Conservation (phyloP, 306 rosid genomes). For the Biancaea sappan region DNA sequence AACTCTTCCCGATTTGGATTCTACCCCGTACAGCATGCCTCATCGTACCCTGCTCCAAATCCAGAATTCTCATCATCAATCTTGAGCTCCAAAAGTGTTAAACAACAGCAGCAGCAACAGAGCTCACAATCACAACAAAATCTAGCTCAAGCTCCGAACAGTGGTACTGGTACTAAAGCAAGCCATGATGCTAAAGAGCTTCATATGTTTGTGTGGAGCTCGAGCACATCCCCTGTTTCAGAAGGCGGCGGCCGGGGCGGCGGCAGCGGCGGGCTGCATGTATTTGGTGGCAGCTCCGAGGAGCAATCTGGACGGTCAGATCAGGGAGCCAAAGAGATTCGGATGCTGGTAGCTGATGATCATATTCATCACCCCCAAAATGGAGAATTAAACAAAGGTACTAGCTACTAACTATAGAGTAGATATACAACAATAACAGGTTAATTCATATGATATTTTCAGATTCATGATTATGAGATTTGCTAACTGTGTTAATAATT, state of each 20-base stretch:
- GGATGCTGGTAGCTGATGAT: slow-evolving; percentile 83
- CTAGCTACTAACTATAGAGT: too few species aligned
- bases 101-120: slow-evolving; percentile 26
- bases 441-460: too few species aligned
- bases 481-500: neutral
- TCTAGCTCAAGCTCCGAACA: slow-evolving; percentile 24
- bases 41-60: slow-evolving; percentile 78
- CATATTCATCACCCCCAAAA: slow-evolving; percentile 64
- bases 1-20: slow-evolving; percentile 64
- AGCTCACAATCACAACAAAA: neutral
- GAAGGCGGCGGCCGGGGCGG: slow-evolving; percentile 44
- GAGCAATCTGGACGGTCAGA: slow-evolving; percentile 92
- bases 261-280: slow-evolving; percentile 47
- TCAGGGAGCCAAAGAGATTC: slow-evolving; percentile 89
- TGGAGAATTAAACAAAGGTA: slow-evolving; percentile 79
- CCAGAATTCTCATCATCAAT: slow-evolving; percentile 77
- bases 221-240: slow-evolving; percentile 56
- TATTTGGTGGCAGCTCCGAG: slow-evolving; percentile 60
- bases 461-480: neutral
- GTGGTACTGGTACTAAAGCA: slow-evolving; percentile 13
- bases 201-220: slow-evolving; percentile 74
- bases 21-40: slow-evolving; percentile 50
- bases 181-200: slow-evolving; percentile 68
- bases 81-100: slow-evolving; percentile 41
- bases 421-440: too few species aligned